Percentiles rank a stretch among this genome's conserved stretches.
phyloP scores from a whole-genome alignment of 2,329 filamentous ascomycete species.

The Trichoderma atroviride region DNA sequence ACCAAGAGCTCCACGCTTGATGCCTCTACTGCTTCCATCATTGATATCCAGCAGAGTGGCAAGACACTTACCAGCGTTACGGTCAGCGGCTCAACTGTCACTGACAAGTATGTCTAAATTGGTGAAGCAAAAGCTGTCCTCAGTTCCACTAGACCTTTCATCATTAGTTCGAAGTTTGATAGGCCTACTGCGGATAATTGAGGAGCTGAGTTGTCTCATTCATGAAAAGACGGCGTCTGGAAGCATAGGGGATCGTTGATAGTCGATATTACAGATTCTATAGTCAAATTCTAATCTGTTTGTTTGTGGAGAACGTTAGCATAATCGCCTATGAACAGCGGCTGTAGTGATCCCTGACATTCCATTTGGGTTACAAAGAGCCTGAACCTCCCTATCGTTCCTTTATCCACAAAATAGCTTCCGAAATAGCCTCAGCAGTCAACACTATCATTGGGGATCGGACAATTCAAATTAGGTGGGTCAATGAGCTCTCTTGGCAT shows the following conservation, averaged over 20 bases:
- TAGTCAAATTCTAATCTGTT: constrained; percentile 2
- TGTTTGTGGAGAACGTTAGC: not conserved
- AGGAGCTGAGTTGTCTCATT: not conserved
- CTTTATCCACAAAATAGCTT: not conserved
- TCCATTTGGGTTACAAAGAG: not conserved
- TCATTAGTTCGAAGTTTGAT: not conserved
- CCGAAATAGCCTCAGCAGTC: not conserved
- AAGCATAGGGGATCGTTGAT: not conserved
- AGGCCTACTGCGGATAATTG: not conserved
- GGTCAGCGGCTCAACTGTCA: constrained; percentile 9
- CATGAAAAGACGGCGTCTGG: not conserved
- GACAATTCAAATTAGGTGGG: not conserved
- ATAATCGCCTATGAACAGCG: not conserved
- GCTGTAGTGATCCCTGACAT: not conserved
- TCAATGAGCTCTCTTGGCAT: not conserved
- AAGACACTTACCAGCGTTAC: not conserved
- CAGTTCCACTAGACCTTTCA: not conserved
- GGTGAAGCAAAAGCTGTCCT: not conserved
- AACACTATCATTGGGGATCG: not conserved
- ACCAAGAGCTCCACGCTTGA: not conserved
- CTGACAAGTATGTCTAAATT: not conserved
- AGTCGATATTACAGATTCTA: not conserved
- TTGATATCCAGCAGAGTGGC: constrained; percentile 5
- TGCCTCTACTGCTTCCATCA: constrained; percentile 1
- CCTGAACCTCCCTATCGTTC: not conserved